A percentile compares a stretch with the other conserved stretches of the same genome.
Conservation (phyloP, 441 rosid species). For the Erysimum cheiri region DNA sequence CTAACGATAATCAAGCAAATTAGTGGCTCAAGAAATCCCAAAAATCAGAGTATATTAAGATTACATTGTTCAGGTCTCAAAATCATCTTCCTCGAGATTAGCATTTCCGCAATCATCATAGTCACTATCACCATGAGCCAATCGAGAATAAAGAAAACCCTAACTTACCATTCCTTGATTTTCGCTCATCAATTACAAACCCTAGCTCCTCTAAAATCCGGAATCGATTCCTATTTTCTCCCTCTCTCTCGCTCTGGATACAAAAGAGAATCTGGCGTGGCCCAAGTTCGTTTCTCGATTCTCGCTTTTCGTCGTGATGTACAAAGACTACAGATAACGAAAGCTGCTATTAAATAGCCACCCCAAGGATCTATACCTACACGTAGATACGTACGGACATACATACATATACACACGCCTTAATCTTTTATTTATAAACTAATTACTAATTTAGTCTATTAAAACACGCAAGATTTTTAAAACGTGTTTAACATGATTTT, state of each 20-base stretch:
- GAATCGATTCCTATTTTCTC: conserved; percentile 16
- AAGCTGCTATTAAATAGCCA: conserved; percentile 26
- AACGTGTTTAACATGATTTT: conserved; percentile 11
- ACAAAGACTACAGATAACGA: conserved; percentile 18
- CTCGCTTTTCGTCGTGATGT: conserved; percentile 22
- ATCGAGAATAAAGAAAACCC: conserved; percentile 28
- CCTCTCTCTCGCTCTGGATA: conserved; percentile 9
- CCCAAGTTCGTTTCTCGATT: conserved; percentile 24
- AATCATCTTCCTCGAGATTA: conserved; percentile 50
- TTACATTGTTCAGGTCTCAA: conserved; percentile 50
- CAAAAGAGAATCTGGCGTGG: conserved; percentile 32
- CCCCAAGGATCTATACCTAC: conserved; percentile 33
- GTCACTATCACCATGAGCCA: conserved; percentile 11
- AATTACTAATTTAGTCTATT: conserved; percentile 2
- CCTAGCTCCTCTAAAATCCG: conserved; percentile 31
- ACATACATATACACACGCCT: conserved; percentile 15
- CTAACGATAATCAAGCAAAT: conserved; percentile 11
- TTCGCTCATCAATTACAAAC: conserved; percentile 19
- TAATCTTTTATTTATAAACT: not conserved
- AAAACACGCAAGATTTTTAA: not conserved
- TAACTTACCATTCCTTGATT: conserved; percentile 27
- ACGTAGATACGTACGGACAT: conserved; percentile 41
- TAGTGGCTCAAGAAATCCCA: conserved; percentile 16
- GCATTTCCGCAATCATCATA: conserved; percentile 43
- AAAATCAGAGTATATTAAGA: conserved; percentile 21